Conservation (phyloP, 305 asterid species). For the Salvia sclarea region DNA sequence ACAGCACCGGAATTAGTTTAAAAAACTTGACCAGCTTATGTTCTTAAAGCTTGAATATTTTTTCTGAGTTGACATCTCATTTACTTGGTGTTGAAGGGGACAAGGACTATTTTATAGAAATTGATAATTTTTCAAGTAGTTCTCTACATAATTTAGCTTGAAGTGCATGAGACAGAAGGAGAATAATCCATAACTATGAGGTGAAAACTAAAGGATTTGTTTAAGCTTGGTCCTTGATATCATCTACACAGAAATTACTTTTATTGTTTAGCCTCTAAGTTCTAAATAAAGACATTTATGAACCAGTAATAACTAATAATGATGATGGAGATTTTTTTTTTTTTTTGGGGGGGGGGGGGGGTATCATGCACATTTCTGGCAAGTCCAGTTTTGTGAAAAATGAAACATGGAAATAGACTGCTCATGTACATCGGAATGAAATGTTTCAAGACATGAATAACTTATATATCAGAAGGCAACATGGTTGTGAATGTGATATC, state of each 20-base stretch:
- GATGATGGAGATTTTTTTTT: conserved; percentile 6
- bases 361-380: not conserved
- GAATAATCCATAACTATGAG: conserved; percentile 10
- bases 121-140: not conserved
- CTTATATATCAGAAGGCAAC: conserved; percentile 25
- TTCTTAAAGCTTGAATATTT: conserved; percentile 13
- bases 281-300: not conserved
- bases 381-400: not conserved
- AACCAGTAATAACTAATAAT: too few species aligned
- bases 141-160: conserved; percentile 18
- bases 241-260: conserved; percentile 25
- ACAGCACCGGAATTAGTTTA: not conserved
- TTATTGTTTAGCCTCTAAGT: not conserved
- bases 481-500: conserved; percentile 4
- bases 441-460: not conserved
- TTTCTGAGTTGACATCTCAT: conserved; percentile 1
- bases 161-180: not conserved
- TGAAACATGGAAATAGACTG: conserved; percentile 8
- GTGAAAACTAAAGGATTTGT: conserved; percentile 5
- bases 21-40: conserved; percentile 9
- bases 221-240: not conserved
- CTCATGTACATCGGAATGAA: conserved; percentile 7
- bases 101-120: conserved; percentile 1
- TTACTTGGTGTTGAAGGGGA: conserved; percentile 13
- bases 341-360: too few species aligned